phyloP scores from a whole-genome alignment of 176 grass and related monocot species.

The Alloteropsis semialata region DNA sequence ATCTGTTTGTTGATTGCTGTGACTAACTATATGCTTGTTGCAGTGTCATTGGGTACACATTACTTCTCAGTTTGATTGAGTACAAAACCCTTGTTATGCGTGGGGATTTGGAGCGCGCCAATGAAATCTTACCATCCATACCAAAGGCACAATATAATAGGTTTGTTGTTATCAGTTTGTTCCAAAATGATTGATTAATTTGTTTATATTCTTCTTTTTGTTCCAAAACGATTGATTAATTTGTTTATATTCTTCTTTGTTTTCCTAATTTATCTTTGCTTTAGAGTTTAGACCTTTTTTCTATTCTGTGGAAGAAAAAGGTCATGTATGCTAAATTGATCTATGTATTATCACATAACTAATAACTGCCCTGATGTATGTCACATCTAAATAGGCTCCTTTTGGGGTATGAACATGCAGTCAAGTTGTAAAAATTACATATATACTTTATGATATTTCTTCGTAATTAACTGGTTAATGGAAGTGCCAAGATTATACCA shows the following conservation, averaged over 20 bases:
- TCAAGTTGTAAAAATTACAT: not conserved
- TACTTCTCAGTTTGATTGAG: slow-evolving; percentile 97
- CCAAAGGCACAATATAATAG: slow-evolving; percentile 90
- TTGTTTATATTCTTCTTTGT: not conserved
- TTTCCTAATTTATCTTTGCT: not conserved
- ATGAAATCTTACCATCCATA: slow-evolving; percentile 87
- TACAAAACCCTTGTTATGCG: slow-evolving; percentile 99
- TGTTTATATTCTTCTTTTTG: not conserved
- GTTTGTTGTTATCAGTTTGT: slow-evolving; percentile 34
- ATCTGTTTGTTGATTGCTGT: slow-evolving; percentile 32
- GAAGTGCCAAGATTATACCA: not conserved
- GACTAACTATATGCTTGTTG: slow-evolving; percentile 39
- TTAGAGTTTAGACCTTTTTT: not conserved
- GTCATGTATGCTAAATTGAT: slow-evolving; percentile 2
- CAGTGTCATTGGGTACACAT: slow-evolving; percentile 97
- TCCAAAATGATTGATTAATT: not conserved
- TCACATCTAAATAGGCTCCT: not conserved
- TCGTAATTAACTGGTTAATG: not conserved
- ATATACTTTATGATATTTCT: not conserved
- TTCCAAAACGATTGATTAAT: not conserved
- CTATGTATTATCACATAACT: not conserved
- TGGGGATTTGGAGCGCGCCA: slow-evolving; percentile 88
- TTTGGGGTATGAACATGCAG: not conserved
- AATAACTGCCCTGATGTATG: not conserved
- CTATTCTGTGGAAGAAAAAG: not conserved